phyloP scores from a whole-genome alignment of 768 basidiomycete species.

The Boletus pseudo-olivaceus region DNA sequence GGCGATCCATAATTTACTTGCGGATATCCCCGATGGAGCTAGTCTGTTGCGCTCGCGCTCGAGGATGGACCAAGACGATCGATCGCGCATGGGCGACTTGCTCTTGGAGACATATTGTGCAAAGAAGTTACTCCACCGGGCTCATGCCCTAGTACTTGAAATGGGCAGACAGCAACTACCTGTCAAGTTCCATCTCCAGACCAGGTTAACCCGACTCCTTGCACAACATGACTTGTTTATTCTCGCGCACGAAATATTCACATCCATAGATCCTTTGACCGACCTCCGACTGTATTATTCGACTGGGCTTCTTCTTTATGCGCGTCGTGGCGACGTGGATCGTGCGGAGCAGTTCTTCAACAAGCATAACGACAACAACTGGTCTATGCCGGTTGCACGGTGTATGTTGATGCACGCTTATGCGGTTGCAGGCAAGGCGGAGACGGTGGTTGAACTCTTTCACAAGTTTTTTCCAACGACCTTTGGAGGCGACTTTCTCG shows the following conservation, averaged over 20 bases:
- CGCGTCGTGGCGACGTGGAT: constrained; percentile 48
- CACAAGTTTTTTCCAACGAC: constrained; percentile 47
- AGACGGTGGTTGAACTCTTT: constrained; percentile 49
- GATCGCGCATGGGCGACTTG: constrained; percentile 35
- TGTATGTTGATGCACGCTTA: constrained; percentile 55
- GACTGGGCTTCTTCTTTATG: constrained; percentile 50
- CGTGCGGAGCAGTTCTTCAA: constrained; percentile 44
- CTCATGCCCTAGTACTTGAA: constrained; percentile 38
- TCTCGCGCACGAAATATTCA: constrained; percentile 44
- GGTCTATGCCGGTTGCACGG: constrained; percentile 29
- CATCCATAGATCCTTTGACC: constrained; percentile 25
- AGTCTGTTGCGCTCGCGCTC: constrained; percentile 19
- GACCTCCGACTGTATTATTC: constrained; percentile 28
- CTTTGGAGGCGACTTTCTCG: constrained; percentile 25
- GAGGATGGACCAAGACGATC: constrained; percentile 26
- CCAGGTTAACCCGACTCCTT: constrained; percentile 42
- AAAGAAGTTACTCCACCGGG: constrained; percentile 33
- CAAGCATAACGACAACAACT: constrained; percentile 29
- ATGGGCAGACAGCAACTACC: constrained; percentile 37
- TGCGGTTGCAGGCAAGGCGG: constrained; percentile 42
- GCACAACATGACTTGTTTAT: constrained; percentile 37
- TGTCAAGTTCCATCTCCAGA: constrained; percentile 28
- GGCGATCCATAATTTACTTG: constrained; percentile 25
- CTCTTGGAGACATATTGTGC: constrained; percentile 41
- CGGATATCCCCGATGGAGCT: constrained; percentile 33